These are phyloP conservation scores for Peniophora sp. DNA, from an alignment of 1,284 basidiomycete genomes.

Conservation along the genomic window DNA sequence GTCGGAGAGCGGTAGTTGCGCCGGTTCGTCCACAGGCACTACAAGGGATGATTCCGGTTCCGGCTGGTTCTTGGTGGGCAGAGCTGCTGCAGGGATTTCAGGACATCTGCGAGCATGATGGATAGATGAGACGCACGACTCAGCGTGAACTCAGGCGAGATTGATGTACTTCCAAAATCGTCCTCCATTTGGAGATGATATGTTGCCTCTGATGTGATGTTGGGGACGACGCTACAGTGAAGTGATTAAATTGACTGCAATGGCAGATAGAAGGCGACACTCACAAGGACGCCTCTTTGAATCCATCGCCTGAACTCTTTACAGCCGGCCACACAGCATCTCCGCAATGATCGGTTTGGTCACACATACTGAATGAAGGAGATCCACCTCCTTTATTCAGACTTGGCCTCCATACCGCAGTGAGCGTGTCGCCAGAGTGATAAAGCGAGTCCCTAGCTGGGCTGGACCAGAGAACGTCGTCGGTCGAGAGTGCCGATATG, in stretches of 20 bases:
- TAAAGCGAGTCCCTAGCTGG: slow-evolving; percentile 15
- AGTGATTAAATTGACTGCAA: too few relatives aligned
- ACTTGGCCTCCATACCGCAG: slow-evolving; percentile 18
- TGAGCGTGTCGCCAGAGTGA: slow-evolving; percentile 20
- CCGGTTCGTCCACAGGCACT: background rate
- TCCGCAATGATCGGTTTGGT: slow-evolving; percentile 23
- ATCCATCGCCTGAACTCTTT: slow-evolving; percentile 22
- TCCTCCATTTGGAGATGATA: slow-evolving; percentile 34
- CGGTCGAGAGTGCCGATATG: slow-evolving; percentile 2
- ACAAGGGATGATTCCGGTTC: background rate
- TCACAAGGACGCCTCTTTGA: slow-evolving; percentile 21
- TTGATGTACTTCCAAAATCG: slow-evolving; percentile 25
- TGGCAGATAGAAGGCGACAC: slow-evolving; percentile 2
- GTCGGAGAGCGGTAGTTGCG: background rate
- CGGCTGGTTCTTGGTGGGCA: slow-evolving; percentile 3
- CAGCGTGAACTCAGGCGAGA: slow-evolving; percentile 34
- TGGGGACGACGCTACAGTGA: slow-evolving; percentile 24
- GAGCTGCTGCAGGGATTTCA: background rate
- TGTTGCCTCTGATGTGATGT: slow-evolving; percentile 17
- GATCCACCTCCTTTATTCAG: slow-evolving; percentile 11
- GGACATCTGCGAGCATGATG: background rate
- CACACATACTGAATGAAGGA: slow-evolving; percentile 21
- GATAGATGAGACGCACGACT: slow-evolving; percentile 24
- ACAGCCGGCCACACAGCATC: slow-evolving; percentile 29
- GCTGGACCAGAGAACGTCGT: slow-evolving; percentile 19